Base-by-base conservation (phyloP, 1,284 basidiomycete species). In the Mrakiaceae sp. region DNA sequence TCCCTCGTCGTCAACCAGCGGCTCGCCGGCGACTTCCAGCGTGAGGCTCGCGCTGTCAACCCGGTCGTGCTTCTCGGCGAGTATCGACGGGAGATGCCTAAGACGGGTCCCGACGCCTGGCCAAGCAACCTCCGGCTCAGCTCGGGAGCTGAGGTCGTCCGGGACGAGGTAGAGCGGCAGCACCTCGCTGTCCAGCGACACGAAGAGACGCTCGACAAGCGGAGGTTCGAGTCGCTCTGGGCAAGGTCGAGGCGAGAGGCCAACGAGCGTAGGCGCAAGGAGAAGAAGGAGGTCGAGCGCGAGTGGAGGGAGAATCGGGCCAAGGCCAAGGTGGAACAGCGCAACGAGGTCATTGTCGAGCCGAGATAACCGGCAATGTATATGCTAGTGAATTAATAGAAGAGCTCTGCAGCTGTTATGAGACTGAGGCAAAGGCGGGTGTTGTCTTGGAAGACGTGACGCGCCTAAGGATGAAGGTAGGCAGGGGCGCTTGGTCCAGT, bases 1-100 rank as follows among this genome's bases (percentile, higher is more conserved):
- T 39, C 40, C 1, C 16, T 51, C 6, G 14, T 64, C 51, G 51
- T 59, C 27, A 10, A 3, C 2, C 57, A 51, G 5, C 53, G 50
- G 40, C n/a, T 46, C 14, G 40, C 48, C 51, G 40, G 27, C 10
- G 3, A 12, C 14, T 5, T 52, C 9, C 39, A 42, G 39, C 11
- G 27, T 5, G 63, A 64, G 43, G 8, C 4, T 3, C 8, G 40
- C 9, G 44, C 57, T 4, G 51, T 54, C 14, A 59, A 54, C 52
- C 63, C 63, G 2, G 63, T 64, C 57, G 44, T 40, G 14, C 47
- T 64, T 16, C 55, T 64, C 49, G 27, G 39, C 11, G 46, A 51
- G 3, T 14, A 3, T 14, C 14, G 7, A n/a, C 8, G 3, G 43
- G 40, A 46, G 8, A 1, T 27, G 39, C 46, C 14, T 3, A 5